phyloP scores from a whole-genome alignment of 768 basidiomycete species.

The Auricularia sp. region DNA sequence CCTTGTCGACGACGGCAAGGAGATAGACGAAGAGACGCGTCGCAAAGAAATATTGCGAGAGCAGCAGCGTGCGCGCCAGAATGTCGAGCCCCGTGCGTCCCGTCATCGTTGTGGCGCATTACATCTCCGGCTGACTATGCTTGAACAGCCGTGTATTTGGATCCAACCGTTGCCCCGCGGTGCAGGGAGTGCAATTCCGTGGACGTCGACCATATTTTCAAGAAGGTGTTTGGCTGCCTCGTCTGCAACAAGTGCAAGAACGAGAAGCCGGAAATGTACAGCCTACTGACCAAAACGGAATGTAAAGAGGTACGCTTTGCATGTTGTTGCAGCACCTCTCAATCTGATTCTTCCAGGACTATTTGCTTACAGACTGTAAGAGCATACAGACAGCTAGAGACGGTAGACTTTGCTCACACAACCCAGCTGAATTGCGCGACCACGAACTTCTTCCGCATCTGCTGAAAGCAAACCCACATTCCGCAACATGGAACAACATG shows the following conservation, averaged over 20 bases:
- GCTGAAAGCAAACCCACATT: slow-evolving; percentile 89
- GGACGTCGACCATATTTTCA: slow-evolving; percentile 77
- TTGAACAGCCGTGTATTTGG: slow-evolving; percentile 62
- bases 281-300: slow-evolving; percentile 94
- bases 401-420: no score
- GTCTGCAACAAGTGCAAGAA: slow-evolving; percentile 91
- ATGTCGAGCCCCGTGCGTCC: slow-evolving; percentile 62
- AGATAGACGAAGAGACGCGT: slow-evolving; percentile 63
- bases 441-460: slow-evolving; percentile 87
- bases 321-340: neutral
- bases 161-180: slow-evolving; percentile 65
- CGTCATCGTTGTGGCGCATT: neutral
- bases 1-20: slow-evolving; percentile 79
- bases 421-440: slow-evolving; percentile 80
- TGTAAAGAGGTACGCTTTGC: slow-evolving; percentile 69
- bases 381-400: slow-evolving; percentile 4
- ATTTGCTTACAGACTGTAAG: slow-evolving; percentile 86
- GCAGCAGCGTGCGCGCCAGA: slow-evolving; percentile 64
- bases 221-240: slow-evolving; percentile 71
- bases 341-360: slow-evolving; percentile 48
- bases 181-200: slow-evolving; percentile 81
- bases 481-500: slow-evolving; percentile 96
- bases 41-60: slow-evolving; percentile 77
- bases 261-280: slow-evolving; percentile 83
- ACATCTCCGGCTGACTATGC: slow-evolving; percentile 1